Percentiles rank a stretch among this genome's conserved stretches.
Evolutionary conservation across 176 grass and related monocot species (phyloP).

Genomic region (Puccinellia tenuiflora): DNA sequence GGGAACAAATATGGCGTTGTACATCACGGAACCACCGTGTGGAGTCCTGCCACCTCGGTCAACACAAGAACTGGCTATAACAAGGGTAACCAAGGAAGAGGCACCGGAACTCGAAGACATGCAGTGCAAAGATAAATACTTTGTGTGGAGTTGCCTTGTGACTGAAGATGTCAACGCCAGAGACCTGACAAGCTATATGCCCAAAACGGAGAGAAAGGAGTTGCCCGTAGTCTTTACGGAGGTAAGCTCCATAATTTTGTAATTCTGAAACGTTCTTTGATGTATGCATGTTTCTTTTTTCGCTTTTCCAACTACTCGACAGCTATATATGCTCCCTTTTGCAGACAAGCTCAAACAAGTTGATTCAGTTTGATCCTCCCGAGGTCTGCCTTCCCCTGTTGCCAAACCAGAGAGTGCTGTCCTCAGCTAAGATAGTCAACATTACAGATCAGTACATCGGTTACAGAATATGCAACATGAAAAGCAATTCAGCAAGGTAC

Average conservation of each 20-base stretch:
- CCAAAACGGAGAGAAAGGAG: not conserved
- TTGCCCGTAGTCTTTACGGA: not conserved
- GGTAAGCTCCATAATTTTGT: not conserved
- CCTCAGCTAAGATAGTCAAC: not conserved
- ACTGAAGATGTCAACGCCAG: not conserved
- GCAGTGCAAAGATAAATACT: not conserved
- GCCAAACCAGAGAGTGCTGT: not conserved
- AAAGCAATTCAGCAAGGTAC: not conserved
- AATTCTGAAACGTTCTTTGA: not conserved
- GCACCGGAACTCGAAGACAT: not conserved
- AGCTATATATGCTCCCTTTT: not conserved
- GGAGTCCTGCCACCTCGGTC: not conserved
- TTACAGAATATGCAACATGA: not conserved
- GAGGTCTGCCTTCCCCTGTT: not conserved
- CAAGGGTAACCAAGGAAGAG: not conserved
- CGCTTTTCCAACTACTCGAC: too few relatives aligned
- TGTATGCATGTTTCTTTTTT: too few relatives aligned
- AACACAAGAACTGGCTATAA: not conserved
- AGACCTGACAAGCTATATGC: not conserved
- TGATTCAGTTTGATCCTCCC: not conserved
- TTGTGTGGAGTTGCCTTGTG: not conserved
- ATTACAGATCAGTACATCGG: not conserved
- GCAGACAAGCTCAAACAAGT: not conserved
- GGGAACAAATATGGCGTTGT: not conserved
- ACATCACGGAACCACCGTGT: not conserved